These are phyloP conservation scores for Pythium scleroteichum DNA, from an alignment of 352 stramenopile genomes.

Conservation along the genomic window DNA sequence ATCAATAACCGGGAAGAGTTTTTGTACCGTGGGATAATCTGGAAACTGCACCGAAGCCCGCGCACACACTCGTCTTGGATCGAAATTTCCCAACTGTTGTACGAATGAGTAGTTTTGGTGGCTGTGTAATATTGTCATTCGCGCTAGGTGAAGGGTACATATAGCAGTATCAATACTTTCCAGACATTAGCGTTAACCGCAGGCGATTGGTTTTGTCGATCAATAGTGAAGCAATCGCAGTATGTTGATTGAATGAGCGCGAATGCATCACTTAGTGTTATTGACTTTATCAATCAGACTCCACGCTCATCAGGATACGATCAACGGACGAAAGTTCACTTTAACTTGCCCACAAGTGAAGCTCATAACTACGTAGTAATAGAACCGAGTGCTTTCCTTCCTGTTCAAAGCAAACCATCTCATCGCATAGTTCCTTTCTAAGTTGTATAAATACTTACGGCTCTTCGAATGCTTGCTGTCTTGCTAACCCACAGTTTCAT, in stretches of 20 bases:
- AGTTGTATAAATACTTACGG: slow-evolving; percentile 36
- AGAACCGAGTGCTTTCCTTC: no score
- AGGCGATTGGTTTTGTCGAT: no score
- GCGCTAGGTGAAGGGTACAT: not conserved
- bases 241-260: no score
- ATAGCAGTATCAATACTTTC: no score
- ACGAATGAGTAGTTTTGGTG: slow-evolving; percentile 34
- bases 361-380: no score
- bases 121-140: not conserved
- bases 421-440: slow-evolving; percentile 15
- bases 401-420: slow-evolving; percentile 3
- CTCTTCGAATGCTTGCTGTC: slow-evolving; percentile 24
- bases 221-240: no score
- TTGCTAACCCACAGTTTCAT: not conserved
- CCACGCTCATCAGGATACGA: no score
- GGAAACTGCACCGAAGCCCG: slow-evolving; percentile 48
- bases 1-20: slow-evolving; percentile 75
- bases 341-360: no score
- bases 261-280: no score
- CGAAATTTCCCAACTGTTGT: slow-evolving; percentile 70
- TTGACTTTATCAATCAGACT: no score
- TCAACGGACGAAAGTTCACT: no score
- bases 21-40: slow-evolving; percentile 67
- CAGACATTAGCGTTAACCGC: no score
- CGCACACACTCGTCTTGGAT: slow-evolving; percentile 64